Evolutionary conservation across 2,329 filamentous ascomycete genomes (phyloP).

Genomic region (Ophiostoma pallidulum): DNA sequence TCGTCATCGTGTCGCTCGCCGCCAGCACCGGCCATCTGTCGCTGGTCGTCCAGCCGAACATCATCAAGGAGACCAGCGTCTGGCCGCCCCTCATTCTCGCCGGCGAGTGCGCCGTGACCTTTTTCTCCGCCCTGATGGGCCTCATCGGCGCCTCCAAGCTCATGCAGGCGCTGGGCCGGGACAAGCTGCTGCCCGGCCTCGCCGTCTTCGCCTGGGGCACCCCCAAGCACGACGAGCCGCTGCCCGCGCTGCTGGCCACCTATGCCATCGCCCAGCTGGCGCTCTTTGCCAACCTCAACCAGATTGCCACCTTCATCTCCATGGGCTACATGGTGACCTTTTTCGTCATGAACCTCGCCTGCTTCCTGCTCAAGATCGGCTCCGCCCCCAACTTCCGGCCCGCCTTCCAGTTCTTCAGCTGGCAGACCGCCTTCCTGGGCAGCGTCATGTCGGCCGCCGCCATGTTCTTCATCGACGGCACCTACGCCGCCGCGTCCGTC

Average conservation of each 20-base stretch:
- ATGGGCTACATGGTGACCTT: slow-evolving; percentile 89
- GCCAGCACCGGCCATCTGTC: slow-evolving; percentile 65
- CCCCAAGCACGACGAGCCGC: slow-evolving; percentile 61
- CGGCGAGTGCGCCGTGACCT: slow-evolving; percentile 71
- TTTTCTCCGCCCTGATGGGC: slow-evolving; percentile 83
- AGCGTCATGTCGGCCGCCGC: slow-evolving; percentile 66
- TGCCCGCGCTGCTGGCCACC: slow-evolving; percentile 66
- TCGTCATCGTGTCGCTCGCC: slow-evolving; percentile 72
- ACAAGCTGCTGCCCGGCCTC: slow-evolving; percentile 68
- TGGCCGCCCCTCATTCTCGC: slow-evolving; percentile 64
- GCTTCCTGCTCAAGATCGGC: slow-evolving; percentile 76
- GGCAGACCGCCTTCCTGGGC: slow-evolving; percentile 68
- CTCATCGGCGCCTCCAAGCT: slow-evolving; percentile 78
- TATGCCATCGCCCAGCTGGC: slow-evolving; percentile 68
- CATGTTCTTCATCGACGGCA: slow-evolving; percentile 85
- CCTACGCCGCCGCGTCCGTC: slow-evolving; percentile 69
- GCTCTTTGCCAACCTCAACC: slow-evolving; percentile 74
- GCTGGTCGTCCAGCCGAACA: slow-evolving; percentile 64
- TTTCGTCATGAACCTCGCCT: slow-evolving; percentile 78
- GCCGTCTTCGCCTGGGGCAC: slow-evolving; percentile 66
- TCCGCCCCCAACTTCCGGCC: slow-evolving; percentile 84
- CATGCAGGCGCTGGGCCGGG: slow-evolving; percentile 71
- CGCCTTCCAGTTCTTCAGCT: slow-evolving; percentile 82
- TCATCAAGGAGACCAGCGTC: slow-evolving; percentile 74
- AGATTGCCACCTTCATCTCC: slow-evolving; percentile 80